These are phyloP conservation scores for Anisogramma anomala DNA, from an alignment of 2,329 filamentous ascomycete species.

Conservation along the genomic window DNA sequence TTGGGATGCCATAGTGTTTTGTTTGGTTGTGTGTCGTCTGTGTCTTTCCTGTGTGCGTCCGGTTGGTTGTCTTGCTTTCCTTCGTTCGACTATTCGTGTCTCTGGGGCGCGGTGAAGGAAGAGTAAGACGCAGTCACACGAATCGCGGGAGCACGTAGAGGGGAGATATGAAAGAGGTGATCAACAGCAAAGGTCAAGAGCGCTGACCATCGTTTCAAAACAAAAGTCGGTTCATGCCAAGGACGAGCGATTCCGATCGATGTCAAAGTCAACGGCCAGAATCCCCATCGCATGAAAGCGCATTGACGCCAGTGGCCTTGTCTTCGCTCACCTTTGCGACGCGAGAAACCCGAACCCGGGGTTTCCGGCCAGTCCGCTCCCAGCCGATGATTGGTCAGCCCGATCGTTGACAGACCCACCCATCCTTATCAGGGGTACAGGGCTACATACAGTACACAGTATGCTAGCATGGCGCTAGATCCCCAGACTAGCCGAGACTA, in stretches of 20 bases:
- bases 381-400: slow-evolving; percentile 1
- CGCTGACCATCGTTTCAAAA: too few species aligned
- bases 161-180: too few species aligned
- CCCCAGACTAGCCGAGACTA: too few species aligned
- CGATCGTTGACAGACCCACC: neutral
- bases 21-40: slow-evolving; percentile 12
- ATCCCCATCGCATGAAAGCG: neutral
- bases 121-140: too few species aligned
- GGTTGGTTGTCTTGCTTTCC: neutral
- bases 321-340: neutral
- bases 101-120: too few species aligned
- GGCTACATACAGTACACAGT: too few species aligned
- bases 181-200: too few species aligned
- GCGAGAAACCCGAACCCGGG: neutral
- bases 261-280: neutral
- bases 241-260: neutral
- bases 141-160: too few species aligned
- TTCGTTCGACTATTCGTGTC: too few species aligned
- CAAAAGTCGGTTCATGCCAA: too few species aligned
- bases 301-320: neutral
- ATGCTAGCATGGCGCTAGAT: neutral
- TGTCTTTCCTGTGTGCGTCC: neutral
- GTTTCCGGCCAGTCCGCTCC: neutral
- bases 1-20: slow-evolving; percentile 27
- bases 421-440: too few species aligned